Conservation (phyloP, 345 rosid genomes). For the Syzygium oleosum region DNA sequence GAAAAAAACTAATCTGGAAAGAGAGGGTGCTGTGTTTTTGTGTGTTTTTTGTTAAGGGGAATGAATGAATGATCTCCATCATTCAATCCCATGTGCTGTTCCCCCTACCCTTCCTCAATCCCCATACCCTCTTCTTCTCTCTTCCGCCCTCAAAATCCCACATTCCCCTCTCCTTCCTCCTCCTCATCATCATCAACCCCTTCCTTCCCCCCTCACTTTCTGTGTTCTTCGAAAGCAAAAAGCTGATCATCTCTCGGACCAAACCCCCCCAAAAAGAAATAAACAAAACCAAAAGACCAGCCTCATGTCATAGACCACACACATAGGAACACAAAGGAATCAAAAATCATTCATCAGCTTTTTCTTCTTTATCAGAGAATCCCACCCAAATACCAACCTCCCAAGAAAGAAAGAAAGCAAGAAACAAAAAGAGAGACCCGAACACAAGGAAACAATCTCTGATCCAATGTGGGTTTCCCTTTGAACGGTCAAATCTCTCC, state of each 20-base stretch:
- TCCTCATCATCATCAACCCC: background rate
- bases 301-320: background rate
- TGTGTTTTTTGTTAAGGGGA: background rate
- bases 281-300: background rate
- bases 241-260: constrained; percentile 5
- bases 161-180: background rate
- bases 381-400: background rate
- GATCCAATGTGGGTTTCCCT: background rate
- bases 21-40: background rate
- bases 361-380: background rate
- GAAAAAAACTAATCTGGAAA: background rate
- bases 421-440: background rate
- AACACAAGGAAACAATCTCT: background rate
- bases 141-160: background rate
- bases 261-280: background rate
- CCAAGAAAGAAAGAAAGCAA: background rate
- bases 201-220: background rate
- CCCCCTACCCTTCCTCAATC: constrained; percentile 9
- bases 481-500: constrained; percentile 3
- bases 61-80: constrained; percentile 1
- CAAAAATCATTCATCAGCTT: background rate
- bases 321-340: background rate
- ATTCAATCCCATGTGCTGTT: constrained; percentile 12
- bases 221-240: constrained; percentile 2
- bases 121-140: background rate